Percentiles rank a stretch among this genome's conserved stretches.
Evolutionary conservation across 2,329 filamentous ascomycete genomes (phyloP).

Genomic region (Dactylonectria macrodidyma): DNA sequence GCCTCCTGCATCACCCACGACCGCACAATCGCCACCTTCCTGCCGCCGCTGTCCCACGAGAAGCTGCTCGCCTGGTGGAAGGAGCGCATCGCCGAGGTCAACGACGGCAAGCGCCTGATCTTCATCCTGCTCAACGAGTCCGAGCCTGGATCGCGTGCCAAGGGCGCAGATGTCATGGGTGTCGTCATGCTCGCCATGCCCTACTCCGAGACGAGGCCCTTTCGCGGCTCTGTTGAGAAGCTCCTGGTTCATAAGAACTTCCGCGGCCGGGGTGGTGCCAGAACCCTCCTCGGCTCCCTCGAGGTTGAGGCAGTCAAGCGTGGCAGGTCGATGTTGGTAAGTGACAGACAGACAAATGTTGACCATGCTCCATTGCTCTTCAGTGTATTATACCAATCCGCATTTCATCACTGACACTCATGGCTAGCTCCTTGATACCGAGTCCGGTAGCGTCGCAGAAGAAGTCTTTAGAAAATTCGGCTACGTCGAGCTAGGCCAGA

Average conservation of each 20-base stretch:
- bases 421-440: constrained; percentile 66
- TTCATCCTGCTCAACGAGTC: constrained; percentile 64
- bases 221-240: constrained; percentile 70
- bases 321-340: constrained; percentile 68
- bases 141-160: constrained; percentile 52
- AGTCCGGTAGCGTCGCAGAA: constrained; percentile 67
- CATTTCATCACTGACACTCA: constrained; percentile 1
- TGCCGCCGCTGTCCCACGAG: constrained; percentile 70
- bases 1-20: constrained; percentile 72
- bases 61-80: constrained; percentile 73
- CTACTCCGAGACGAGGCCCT: constrained; percentile 68
- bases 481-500: constrained; percentile 68
- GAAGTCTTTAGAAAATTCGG: constrained; percentile 69
- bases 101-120: constrained; percentile 63
- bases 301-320: constrained; percentile 66
- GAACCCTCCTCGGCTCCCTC: constrained; percentile 65
- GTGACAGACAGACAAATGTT: constrained; percentile 43
- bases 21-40: constrained; percentile 70
- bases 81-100: constrained; percentile 64
- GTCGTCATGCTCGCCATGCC: constrained; percentile 69
- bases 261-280: constrained; percentile 67
- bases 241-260: constrained; percentile 69
- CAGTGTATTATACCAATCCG: neutral
- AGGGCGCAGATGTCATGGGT: constrained; percentile 65
- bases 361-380: neutral